Evolutionary conservation across 345 rosid genomes (phyloP).

Genomic region (Citrus reticulata): DNA sequence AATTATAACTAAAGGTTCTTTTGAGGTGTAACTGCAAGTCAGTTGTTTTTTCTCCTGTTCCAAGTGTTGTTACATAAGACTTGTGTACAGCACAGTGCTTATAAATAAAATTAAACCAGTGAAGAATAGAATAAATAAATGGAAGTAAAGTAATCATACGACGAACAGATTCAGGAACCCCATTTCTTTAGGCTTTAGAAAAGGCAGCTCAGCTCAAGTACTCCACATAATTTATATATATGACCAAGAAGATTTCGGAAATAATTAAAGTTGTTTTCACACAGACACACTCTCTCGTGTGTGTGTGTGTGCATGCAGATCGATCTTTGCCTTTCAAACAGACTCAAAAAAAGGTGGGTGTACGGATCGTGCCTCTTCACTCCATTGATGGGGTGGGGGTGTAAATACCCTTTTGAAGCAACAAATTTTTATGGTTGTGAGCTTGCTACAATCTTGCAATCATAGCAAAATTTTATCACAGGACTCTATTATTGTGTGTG

Average conservation of each 20-base stretch:
- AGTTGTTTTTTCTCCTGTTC: neutral
- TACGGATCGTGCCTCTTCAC: constrained; percentile 14
- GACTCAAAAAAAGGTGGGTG: neutral
- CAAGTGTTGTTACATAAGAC: constrained; percentile 1
- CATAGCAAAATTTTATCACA: neutral
- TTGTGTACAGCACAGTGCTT: neutral
- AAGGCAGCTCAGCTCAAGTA: neutral
- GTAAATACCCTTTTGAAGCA: neutral
- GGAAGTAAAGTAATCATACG: neutral
- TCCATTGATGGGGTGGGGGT: constrained; percentile 6
- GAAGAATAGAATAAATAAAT: constrained; percentile 7
- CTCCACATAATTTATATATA: neutral
- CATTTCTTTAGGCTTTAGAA: constrained; percentile 8
- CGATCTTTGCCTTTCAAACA: neutral
- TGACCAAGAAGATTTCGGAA: neutral
- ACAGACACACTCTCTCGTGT: no score
- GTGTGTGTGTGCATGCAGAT: neutral
- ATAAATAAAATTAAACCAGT: neutral
- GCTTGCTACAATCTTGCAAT: neutral
- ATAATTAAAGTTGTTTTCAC: no score
- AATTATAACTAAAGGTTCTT: no score
- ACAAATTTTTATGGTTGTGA: neutral
- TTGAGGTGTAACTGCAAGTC: neutral
- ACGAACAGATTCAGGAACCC: neutral
- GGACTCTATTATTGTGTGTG: neutral